Percentiles rank a stretch among this genome's conserved stretches.
Conservation (phyloP, 2,329 filamentous ascomycete species). For the Chrysosphaeria jannelii region DNA sequence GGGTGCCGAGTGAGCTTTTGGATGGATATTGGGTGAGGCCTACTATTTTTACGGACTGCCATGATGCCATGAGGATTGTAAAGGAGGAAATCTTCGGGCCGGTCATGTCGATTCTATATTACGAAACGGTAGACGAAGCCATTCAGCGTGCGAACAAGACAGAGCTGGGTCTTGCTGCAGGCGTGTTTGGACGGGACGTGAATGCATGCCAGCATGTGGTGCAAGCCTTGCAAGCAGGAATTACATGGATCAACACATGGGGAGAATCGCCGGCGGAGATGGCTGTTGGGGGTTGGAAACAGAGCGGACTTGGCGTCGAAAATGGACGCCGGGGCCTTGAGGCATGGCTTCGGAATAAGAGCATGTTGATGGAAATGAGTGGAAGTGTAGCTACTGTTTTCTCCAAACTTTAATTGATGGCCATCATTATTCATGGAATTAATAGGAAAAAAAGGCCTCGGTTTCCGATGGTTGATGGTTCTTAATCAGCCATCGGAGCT, state of each 20-base stretch:
- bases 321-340: conserved; percentile 55
- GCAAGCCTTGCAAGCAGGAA: conserved; percentile 44
- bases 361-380: conserved; percentile 58
- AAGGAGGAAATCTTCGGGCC: conserved; percentile 72
- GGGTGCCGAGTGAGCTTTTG: conserved; percentile 16
- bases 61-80: conserved; percentile 50
- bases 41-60: conserved; percentile 67
- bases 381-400: conserved; percentile 43
- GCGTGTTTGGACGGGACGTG: conserved; percentile 52
- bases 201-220: conserved; percentile 44
- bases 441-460: too few relatives aligned
- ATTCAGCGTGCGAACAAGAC: conserved; percentile 48
- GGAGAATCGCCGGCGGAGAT: conserved; percentile 80
- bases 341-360: conserved; percentile 67
- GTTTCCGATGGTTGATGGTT: too few relatives aligned
- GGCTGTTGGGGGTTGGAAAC: conserved; percentile 78
- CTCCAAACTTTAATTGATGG: conserved; percentile 26
- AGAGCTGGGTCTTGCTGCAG: conserved; percentile 53
- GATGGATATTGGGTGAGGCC: conserved; percentile 63
- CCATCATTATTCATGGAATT: too few relatives aligned
- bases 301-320: conserved; percentile 65
- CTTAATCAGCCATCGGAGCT: too few relatives aligned
- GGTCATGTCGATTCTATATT: conserved; percentile 54
- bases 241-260: conserved; percentile 85
- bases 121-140: conserved; percentile 38